Evolutionary conservation across 1,284 basidiomycete species (phyloP), one percentile per base, ranked within the genome.

Genomic region (Trametes pubescens): DNA sequence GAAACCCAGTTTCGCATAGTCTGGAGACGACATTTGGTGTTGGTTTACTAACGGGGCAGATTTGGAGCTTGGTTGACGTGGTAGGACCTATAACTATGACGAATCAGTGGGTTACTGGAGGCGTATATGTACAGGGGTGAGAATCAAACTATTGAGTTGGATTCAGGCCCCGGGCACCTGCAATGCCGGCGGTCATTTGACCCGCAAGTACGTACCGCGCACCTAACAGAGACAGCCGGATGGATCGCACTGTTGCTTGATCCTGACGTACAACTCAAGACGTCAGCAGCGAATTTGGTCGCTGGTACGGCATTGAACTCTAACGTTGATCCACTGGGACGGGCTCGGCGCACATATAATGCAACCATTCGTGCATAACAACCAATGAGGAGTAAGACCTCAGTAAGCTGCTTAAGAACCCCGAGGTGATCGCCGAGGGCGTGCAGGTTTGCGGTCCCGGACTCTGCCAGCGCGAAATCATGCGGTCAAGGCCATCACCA

Each of bases 1-100:
- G 71, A 81, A 81, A 0, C 76, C 79, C 38, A 80, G 76, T 6
- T 73, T 51, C 37, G 58, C 65, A 65, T 85, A 84, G 59, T 83
- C 75, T 6, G 69, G 67, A 11, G 37, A n/a, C 16, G 70, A 40
- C 71, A 72, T 72, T 37, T 40, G 4, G 16, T 16, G 6, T 8
- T 13, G 18, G 40, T n/a, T n/a, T n/a, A n/a, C n/a, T 43, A 18
- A 7, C 13, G 18, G 16, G 40, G 18, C 16, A 16, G 18, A n/a
- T n/a, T 13, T n/a, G 40, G 35, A 18, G 18, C 2, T n/a, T n/a
- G 24, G 26, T 2, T 24, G 29, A 21, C 18, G 21, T n/a, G 18
- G 48, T 32, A 9, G 18, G 22, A n/a, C 18, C 8, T 18, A 32
- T 5, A 14, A 10, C 16, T 3, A 35, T 16, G 2, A 16, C 18